Percentiles rank a stretch among this genome's conserved stretches.
phyloP scores from a whole-genome alignment of 805 yeast species.

The Komagataella populi region DNA sequence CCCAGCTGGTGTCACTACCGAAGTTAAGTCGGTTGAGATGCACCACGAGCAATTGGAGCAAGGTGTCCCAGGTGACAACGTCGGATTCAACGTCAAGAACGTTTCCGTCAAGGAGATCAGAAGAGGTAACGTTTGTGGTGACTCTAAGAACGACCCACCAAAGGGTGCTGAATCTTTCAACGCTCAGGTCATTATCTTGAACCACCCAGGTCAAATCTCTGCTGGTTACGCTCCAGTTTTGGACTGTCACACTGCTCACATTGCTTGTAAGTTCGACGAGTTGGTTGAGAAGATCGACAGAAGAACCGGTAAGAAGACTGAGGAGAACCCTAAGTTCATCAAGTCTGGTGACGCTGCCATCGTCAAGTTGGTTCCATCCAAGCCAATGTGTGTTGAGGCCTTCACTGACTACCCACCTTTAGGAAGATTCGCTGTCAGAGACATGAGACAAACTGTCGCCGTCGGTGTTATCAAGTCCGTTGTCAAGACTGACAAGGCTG shows the following conservation, averaged over 20 bases:
- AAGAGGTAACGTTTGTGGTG: slow-evolving; percentile 90
- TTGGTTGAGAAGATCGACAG: slow-evolving; percentile 79
- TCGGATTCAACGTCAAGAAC: slow-evolving; percentile 84
- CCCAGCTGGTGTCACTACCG: slow-evolving; percentile 85
- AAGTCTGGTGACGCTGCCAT: slow-evolving; percentile 96
- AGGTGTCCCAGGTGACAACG: slow-evolving; percentile 88
- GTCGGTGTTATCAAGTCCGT: slow-evolving; percentile 98
- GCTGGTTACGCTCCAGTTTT: slow-evolving; percentile 87
- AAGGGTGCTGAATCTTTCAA: slow-evolving; percentile 66
- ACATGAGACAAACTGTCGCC: slow-evolving; percentile 99
- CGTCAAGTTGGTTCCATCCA: slow-evolving; percentile 77
- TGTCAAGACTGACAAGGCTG: slow-evolving; percentile 75
- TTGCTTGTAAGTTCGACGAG: slow-evolving; percentile 71
- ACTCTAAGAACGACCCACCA: slow-evolving; percentile 84
- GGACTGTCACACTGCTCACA: slow-evolving; percentile 90
- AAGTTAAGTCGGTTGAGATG: slow-evolving; percentile 82
- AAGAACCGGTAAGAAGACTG: slow-evolving; percentile 84
- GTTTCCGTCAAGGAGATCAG: slow-evolving; percentile 81
- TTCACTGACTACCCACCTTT: slow-evolving; percentile 92
- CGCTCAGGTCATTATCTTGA: slow-evolving; percentile 78
- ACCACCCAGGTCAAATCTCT: slow-evolving; percentile 87
- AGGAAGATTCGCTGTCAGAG: slow-evolving; percentile 98
- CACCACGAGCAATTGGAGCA: slow-evolving; percentile 71
- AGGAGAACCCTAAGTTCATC: slow-evolving; percentile 84
- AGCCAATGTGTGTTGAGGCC: slow-evolving; percentile 92